phyloP scores from a whole-genome alignment of 257 asterid genomes.

The Cynanchum wilfordii region DNA sequence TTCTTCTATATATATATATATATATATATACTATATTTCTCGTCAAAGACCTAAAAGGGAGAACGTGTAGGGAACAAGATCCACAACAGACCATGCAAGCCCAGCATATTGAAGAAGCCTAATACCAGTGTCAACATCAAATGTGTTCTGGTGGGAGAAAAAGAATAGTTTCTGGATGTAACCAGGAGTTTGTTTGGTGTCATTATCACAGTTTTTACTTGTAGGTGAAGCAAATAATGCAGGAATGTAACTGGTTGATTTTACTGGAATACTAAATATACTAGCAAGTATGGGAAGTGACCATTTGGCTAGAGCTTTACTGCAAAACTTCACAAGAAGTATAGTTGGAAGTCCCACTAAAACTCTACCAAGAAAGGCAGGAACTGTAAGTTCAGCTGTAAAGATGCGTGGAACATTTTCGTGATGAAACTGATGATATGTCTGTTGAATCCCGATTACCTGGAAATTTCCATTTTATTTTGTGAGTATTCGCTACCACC shows the following conservation, averaged over 20 bases:
- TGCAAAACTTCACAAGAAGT: slow-evolving; percentile 78
- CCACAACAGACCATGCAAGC: slow-evolving; percentile 95
- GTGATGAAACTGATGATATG: slow-evolving; percentile 85
- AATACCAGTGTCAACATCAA: slow-evolving; percentile 89
- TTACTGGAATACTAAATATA: slow-evolving; percentile 74
- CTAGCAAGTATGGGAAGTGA: slow-evolving; percentile 78
- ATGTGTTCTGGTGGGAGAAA: slow-evolving; percentile 56
- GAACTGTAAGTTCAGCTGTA: slow-evolving; percentile 51
- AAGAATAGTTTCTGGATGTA: slow-evolving; percentile 54
- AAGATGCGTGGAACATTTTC: slow-evolving; percentile 65
- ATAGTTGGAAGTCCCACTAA: slow-evolving; percentile 83
- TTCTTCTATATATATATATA: too few relatives aligned
- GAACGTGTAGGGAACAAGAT: slow-evolving; percentile 84
- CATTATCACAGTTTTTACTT: slow-evolving; percentile 43
- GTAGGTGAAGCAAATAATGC: slow-evolving; percentile 38
- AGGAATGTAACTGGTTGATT: slow-evolving; percentile 74
- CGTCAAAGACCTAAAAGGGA: slow-evolving; percentile 57
- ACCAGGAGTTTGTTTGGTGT: slow-evolving; percentile 50
- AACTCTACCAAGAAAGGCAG: slow-evolving; percentile 59
- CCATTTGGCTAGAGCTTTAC: slow-evolving; percentile 92
- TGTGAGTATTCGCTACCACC: neutral
- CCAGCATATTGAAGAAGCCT: slow-evolving; percentile 93
- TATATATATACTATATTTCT: slow-evolving; percentile 6
- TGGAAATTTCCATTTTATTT: slow-evolving; percentile 27
- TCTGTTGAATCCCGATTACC: slow-evolving; percentile 91